Conservation (phyloP, 192 early-diverging fungal species). For the Entophlyctis helioformis region DNA sequence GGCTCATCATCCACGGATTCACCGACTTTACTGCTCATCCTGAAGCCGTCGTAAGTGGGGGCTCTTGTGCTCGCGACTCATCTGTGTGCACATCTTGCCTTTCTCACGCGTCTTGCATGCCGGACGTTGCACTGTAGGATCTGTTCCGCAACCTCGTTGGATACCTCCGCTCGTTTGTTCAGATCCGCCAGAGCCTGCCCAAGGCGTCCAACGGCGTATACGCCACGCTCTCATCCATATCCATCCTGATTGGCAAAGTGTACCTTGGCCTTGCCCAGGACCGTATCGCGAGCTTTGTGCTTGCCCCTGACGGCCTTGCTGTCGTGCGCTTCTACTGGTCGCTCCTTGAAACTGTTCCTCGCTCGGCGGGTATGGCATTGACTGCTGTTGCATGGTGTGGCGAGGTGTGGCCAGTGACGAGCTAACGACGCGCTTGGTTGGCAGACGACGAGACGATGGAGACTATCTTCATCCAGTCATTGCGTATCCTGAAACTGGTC, state of each 20-base stretch:
- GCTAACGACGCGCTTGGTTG: no score
- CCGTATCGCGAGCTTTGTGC: constrained; percentile 53
- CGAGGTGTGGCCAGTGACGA: no score
- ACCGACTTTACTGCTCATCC: constrained; percentile 25
- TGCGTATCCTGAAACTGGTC: constrained; percentile 52
- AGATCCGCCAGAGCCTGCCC: background rate
- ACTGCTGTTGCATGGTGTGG: no score
- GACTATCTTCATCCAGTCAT: constrained; percentile 59
- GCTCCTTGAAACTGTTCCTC: no score
- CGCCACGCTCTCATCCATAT: constrained; percentile 20
- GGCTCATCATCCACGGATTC: constrained; percentile 66
- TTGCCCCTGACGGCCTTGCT: constrained; percentile 41
- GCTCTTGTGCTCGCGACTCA: constrained; percentile 2
- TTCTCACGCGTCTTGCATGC: no score
- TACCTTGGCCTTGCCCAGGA: constrained; percentile 61
- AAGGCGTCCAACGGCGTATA: background rate
- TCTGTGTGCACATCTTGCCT: no score
- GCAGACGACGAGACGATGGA: constrained; percentile 28
- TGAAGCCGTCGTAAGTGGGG: constrained; percentile 33
- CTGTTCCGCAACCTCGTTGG: no score
- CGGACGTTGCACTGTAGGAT: background rate
- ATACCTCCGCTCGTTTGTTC: no score
- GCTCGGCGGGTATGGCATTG: no score
- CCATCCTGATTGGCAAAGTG: constrained; percentile 62
- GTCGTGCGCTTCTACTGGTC: constrained; percentile 74